A percentile compares a stretch with the other conserved stretches of the same genome.
phyloP scores from a whole-genome alignment of 108 stramenopile species.

The Asterionellopsis glacialis region DNA sequence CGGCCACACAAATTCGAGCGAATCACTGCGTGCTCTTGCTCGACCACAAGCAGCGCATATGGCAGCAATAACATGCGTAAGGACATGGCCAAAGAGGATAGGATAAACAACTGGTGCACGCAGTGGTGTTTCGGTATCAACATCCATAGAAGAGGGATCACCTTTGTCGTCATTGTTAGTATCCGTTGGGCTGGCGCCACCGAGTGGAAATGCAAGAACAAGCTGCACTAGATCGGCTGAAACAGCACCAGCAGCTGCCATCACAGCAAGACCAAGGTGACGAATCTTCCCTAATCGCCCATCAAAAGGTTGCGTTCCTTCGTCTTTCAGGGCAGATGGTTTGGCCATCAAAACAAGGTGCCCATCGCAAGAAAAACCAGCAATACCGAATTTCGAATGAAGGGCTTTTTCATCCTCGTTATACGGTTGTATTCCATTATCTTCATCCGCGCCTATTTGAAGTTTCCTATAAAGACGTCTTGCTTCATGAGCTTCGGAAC shows the following conservation, averaged over 20 bases:
- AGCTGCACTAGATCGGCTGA: conserved; percentile 76
- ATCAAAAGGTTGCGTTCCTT: conserved; percentile 72
- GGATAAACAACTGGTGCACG: conserved; percentile 76
- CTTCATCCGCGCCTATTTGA: conserved; percentile 7
- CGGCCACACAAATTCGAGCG: conserved; percentile 39
- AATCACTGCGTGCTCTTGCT: conserved; percentile 53
- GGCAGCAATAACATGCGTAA: conserved; percentile 75
- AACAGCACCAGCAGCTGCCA: conserved; percentile 74
- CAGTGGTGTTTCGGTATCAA: background rate
- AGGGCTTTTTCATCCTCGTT: conserved; percentile 22
- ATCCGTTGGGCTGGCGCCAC: background rate
- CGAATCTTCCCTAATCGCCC: conserved; percentile 73
- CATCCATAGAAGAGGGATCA: conserved; percentile 18
- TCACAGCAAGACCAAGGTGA: conserved; percentile 68
- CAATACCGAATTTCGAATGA: conserved; percentile 69
- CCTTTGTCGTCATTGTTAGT: background rate
- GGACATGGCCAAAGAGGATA: conserved; percentile 63
- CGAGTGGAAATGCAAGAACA: conserved; percentile 61
- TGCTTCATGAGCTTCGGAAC: conserved; percentile 65
- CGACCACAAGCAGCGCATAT: conserved; percentile 72
- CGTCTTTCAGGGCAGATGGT: conserved; percentile 43
- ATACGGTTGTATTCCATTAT: conserved; percentile 14
- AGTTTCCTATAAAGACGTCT: conserved; percentile 36
- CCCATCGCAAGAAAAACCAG: conserved; percentile 33
- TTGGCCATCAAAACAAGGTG: conserved; percentile 55